Conservation (phyloP, 2,329 filamentous ascomycete species). For the Colletotrichum noveboracense region DNA sequence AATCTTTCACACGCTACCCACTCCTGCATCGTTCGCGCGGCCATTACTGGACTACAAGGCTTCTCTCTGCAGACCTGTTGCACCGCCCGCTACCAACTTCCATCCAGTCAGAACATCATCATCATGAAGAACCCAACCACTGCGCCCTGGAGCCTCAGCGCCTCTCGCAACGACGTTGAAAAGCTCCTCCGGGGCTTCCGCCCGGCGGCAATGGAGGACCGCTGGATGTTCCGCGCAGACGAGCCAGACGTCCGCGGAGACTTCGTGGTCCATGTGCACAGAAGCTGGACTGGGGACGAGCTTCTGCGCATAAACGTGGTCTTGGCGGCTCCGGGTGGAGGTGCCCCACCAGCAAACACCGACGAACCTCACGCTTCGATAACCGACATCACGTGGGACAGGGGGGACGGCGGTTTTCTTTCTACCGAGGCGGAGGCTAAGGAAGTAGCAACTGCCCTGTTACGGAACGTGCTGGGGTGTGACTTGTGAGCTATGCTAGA, state of each 20-base stretch:
- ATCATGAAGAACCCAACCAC: not conserved
- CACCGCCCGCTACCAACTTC: not conserved
- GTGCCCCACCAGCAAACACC: not conserved
- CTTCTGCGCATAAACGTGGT: not conserved
- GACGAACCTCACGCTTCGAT: not conserved
- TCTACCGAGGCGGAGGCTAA: not conserved
- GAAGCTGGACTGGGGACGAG: not conserved
- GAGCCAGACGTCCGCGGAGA: not conserved
- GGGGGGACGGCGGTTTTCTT: not conserved
- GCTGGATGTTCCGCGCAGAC: not conserved
- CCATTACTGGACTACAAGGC: not conserved
- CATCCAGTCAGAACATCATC: not conserved
- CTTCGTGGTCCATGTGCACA: not conserved
- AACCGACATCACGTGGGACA: not conserved
- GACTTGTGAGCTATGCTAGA: not conserved
- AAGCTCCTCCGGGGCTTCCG: not conserved
- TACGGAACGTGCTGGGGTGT: not conserved
- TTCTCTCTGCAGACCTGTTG: not conserved
- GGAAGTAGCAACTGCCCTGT: not conserved
- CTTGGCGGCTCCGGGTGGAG: not conserved
- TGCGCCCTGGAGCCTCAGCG: not conserved
- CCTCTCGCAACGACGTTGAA: not conserved
- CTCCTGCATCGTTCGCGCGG: not conserved
- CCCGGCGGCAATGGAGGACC: not conserved
- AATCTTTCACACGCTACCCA: not conserved